Evolutionary conservation across 139 green algal species (phyloP).

Genomic region (Asterochloris erici): DNA sequence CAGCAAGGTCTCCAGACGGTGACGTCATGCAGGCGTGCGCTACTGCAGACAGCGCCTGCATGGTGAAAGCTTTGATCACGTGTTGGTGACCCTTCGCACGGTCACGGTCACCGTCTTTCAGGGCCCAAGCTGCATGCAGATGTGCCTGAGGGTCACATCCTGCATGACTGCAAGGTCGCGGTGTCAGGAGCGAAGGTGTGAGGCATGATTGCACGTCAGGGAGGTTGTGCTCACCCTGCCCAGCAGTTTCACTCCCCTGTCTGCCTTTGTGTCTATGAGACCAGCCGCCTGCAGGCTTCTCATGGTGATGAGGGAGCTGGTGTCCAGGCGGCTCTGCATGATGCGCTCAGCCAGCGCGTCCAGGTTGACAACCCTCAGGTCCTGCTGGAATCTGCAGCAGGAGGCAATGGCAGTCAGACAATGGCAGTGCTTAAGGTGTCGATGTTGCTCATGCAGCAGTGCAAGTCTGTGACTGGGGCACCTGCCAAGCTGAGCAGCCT

Average conservation of each 20-base stretch:
- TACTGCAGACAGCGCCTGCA: too few species aligned
- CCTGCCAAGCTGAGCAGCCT: too few species aligned
- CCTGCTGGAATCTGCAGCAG: conserved; percentile 40
- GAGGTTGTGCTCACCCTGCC: conserved; percentile 39
- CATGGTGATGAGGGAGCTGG: conserved; percentile 80
- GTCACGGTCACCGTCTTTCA: too few species aligned
- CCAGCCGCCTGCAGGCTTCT: conserved; percentile 73
- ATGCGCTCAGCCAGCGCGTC: conserved; percentile 57
- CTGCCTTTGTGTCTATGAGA: conserved; percentile 55
- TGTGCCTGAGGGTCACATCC: too few species aligned
- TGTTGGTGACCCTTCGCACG: too few species aligned
- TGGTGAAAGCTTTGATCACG: too few species aligned
- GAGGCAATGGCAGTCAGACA: too few species aligned
- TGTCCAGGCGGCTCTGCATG: conserved; percentile 62
- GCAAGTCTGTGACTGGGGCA: conserved; percentile 2
- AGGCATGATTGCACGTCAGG: not conserved
- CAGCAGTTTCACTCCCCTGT: conserved; percentile 87
- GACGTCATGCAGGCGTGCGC: too few species aligned
- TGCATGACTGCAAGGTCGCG: too few species aligned
- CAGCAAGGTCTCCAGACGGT: too few species aligned
- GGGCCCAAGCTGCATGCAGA: too few species aligned
- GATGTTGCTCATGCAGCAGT: not conserved
- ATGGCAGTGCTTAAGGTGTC: not conserved
- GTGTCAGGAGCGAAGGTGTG: not conserved
- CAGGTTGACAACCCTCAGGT: conserved; percentile 68